phyloP scores from a whole-genome alignment of 441 rosid species.

The Erodium trifolium region DNA sequence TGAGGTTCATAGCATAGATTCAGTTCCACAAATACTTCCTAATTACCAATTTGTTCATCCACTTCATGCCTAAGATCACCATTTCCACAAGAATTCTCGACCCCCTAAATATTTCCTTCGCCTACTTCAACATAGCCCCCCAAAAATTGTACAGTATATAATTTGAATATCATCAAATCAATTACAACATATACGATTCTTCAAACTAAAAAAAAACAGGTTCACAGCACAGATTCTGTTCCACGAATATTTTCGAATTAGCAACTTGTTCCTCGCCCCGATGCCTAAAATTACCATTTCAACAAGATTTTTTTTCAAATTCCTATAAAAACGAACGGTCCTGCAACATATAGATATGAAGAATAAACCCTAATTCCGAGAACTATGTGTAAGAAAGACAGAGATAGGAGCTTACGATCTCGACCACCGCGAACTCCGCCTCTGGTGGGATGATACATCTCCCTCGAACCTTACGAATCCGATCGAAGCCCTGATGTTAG shows the following conservation, averaged over 20 bases:
- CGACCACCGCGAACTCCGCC: constrained; percentile 99
- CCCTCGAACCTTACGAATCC: background rate
- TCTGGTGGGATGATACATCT: constrained; percentile 92
- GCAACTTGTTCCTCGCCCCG: background rate
- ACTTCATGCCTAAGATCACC: background rate
- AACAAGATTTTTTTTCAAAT: background rate
- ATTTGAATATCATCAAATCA: background rate
- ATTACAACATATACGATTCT: background rate
- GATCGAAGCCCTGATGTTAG: background rate
- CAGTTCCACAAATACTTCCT: background rate
- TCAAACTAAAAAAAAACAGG: too few species aligned
- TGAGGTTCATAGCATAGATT: background rate
- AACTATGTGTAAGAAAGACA: background rate
- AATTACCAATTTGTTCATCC: background rate
- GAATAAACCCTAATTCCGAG: background rate
- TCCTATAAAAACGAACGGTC: background rate
- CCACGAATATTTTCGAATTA: background rate
- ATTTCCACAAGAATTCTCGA: background rate
- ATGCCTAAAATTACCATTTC: background rate
- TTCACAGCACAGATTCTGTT: background rate
- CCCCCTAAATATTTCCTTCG: background rate
- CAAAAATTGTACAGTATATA: background rate
- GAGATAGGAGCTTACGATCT: constrained; percentile 52
- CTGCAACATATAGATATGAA: background rate
- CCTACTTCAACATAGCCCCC: background rate